Base-by-base conservation (phyloP, 108 stramenopile genomes). In the Nitzschia inconspicua region DNA sequence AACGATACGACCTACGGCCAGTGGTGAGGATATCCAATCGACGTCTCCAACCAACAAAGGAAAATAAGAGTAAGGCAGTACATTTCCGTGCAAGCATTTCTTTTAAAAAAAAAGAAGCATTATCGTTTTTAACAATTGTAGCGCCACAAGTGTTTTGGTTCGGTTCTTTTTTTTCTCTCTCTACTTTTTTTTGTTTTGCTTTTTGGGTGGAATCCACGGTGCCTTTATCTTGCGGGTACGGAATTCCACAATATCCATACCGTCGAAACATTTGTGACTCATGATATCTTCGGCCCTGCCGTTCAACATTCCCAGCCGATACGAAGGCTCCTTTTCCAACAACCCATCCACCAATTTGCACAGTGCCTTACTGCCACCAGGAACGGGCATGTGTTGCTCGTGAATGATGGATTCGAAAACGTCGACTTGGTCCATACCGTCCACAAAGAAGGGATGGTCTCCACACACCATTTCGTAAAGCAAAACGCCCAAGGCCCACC, bases 401-500 rank as follows among this genome's bases (percentile, higher is more conserved):
- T 79, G 53, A 14, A 84, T 77, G 40, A 96, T 94, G 35, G 79
- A 63, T 57, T 86, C 81, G 68, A 86, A 95, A 41, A 96, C 73
- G 2, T 68, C 65, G 44, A 88, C 65, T 56, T 94, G 93, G 47
- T 93, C 90, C 57, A 86, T 50, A 71, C 76, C 46, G n/a, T 75
- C 50, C 28, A 58, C 64, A 44, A 71, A 83, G 68, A 80, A 86
- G 9, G 79, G 79, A 40, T 75, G 77, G 37, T 77, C 72, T 18
- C 85, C 85, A 20, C 52, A 52, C 19, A 84, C 60, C 82, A 97
- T 92, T 76, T 98, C 97, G 60, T 92, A 95, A 14, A 95, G 56
- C 31, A 97, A 78, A 34, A 96, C 88, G 7, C 95, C 93, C 37
- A 96, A 73, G 3, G 91, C 85, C 93, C 93, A 96, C 84, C 85